Evolutionary conservation across 331 rosid species (phyloP).

Genomic region (Malus hybrid): DNA sequence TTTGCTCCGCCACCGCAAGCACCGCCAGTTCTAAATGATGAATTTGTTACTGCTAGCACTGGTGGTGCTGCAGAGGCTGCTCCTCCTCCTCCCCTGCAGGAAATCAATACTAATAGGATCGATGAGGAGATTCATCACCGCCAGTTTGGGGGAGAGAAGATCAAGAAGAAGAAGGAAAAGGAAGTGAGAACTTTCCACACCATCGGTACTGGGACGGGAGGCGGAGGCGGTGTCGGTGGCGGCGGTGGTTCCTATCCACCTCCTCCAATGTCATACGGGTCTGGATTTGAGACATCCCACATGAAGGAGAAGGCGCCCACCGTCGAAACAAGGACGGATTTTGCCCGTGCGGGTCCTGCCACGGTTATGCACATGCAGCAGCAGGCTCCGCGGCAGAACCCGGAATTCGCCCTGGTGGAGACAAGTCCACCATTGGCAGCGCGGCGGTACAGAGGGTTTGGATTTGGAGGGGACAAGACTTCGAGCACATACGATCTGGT

Average conservation of each 20-base stretch:
- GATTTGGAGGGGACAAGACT: conserved; percentile 60
- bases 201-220: conserved; percentile 37
- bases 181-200: conserved; percentile 78
- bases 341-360: conserved; percentile 52
- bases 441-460: conserved; percentile 34
- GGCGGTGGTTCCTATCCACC: conserved; percentile 17
- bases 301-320: conserved; percentile 7
- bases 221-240: not conserved
- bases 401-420: conserved; percentile 64
- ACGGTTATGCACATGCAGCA: conserved; percentile 66
- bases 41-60: not conserved
- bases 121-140: conserved; percentile 24
- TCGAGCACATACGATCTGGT: conserved; percentile 81
- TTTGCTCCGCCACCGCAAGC: conserved; percentile 1
- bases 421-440: conserved; percentile 89
- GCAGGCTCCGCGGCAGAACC: conserved; percentile 79
- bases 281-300: not conserved
- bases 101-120: conserved; percentile 44
- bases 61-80: conserved; percentile 26
- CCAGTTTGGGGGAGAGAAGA: conserved; percentile 16
- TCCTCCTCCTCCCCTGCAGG: conserved; percentile 43
- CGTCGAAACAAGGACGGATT: conserved; percentile 44
- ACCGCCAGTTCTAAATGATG: not conserved
- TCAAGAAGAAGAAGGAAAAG: conserved; percentile 53
- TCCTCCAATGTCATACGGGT: conserved; percentile 5